Base-by-base conservation (phyloP, 345 rosid genomes). In the Cochlearia excelsa region DNA sequence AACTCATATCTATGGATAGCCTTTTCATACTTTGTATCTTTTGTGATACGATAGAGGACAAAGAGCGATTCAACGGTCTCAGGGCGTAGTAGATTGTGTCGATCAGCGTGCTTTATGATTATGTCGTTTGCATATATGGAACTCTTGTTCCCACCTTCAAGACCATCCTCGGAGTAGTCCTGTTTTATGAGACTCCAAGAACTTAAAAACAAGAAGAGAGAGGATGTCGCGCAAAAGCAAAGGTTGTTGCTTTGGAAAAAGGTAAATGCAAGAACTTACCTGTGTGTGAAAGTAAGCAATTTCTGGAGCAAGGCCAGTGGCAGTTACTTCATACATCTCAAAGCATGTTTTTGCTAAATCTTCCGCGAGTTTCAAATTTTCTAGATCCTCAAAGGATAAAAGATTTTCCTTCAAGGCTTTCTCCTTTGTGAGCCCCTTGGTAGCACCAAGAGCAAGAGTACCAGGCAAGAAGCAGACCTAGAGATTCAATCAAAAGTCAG, bases 401-500 rank as follows among this genome's bases (percentile, higher is more conserved):
- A 82, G 75, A 74, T 93, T 90, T 27, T 85, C 80, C 59, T 75
- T 79, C 84, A 85, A 73, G 51, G 99, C 96, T 61, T 72, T 82
- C 56, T 80, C 88, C 68, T 80, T 89, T 55, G 95, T 85, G 72
- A 82, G 40, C 44, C 99, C 97, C 74, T 87, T 87, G 26, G 99
- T 89, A 33, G 96, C 96, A 59, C 97, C 99, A 73, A 93, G 97
- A 9, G 97, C 99, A 75, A 93, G 92, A 51, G 84, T 77, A 33
- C 96, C 99, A 54, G 97, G 92, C 72, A 93, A 79, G 76, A 93
- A 93, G 75, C 97, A 93, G 11, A 93, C 99, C 99, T 89, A 71
- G 53, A 45, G 49, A 33, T 29, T 3, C 8, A 63, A 44, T 37
- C 60, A 57, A 23, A n/a, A 9, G 30, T 10, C 64, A 42, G 16